Base-by-base conservation (phyloP, 2,329 filamentous ascomycete genomes). In the Trichoderma asperellum region DNA sequence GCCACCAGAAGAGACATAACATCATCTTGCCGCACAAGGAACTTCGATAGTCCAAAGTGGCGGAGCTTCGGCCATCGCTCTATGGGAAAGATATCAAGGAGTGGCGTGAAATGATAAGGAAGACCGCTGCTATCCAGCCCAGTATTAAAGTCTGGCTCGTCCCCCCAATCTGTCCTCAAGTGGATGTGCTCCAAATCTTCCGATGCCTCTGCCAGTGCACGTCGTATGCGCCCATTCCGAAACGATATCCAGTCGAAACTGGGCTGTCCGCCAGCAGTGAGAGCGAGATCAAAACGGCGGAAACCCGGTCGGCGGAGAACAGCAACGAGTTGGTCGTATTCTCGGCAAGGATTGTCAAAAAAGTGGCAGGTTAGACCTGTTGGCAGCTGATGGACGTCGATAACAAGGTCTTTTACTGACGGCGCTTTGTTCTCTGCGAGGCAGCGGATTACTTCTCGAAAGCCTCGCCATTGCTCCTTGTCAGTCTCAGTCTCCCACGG, bases 341-440 rank as follows among this genome's bases (percentile, higher is more conserved):
- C 75, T 7, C 71, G 59, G 35, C 71, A 74, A 4, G 71, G 71
- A 35, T 72, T 21, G 10, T 75, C 73, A 61, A 81, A 79, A 16
- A 80, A 71, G 18, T 70, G 72, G 24, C 72, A 76, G 12, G 75
- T 79, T 0, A 82, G 69, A 1, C 79, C 79, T 0, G 75, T 79
- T 2, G 67, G 14, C 3, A 81, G 68, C 11, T 72, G 59, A 56
- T 77, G 71, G 2, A 70, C 73, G 59, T 82, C 77, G 8, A 83
- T 16, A 4, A 78, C 52, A 2, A 84, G 71, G 59, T 81, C 81
- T 3, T 76, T 70, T 11, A 84, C 66, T 2, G 68, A 68, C 32
- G 76, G 70, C 1, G 29, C 29, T 35, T 74, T 53, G 11, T 73
- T 56, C 57, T 72, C 59, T 0, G 76, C 73, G 10, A 81, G 73